Evolutionary conservation across 768 basidiomycete species (phyloP).

Genomic region (Russula sp.): DNA sequence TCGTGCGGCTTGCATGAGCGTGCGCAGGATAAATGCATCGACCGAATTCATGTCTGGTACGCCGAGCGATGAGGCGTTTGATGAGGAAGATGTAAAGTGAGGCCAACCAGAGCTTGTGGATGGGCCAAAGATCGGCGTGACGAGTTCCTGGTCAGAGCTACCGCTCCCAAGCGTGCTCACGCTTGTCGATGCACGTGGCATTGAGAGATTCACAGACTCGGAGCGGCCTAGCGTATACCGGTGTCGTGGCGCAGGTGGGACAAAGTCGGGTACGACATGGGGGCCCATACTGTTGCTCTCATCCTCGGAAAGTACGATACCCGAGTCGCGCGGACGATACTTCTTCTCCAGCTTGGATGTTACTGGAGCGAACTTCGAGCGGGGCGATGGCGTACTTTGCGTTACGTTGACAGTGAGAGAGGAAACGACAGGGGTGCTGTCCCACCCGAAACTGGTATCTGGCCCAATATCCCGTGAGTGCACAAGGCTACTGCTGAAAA

Average conservation of each 20-base stretch:
- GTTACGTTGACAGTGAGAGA: slow-evolving; percentile 40
- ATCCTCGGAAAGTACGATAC: slow-evolving; percentile 57
- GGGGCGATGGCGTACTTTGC: slow-evolving; percentile 53
- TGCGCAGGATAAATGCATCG: slow-evolving; percentile 68
- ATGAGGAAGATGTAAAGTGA: slow-evolving; percentile 37
- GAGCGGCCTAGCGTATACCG: slow-evolving; percentile 27
- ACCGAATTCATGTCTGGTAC: slow-evolving; percentile 31
- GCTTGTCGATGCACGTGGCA: slow-evolving; percentile 58
- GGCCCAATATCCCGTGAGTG: slow-evolving; percentile 17
- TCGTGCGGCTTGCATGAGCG: slow-evolving; percentile 45
- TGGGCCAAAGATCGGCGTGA: slow-evolving; percentile 60
- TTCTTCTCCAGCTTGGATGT: slow-evolving; percentile 41
- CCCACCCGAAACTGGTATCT: slow-evolving; percentile 25
- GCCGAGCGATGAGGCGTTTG: slow-evolving; percentile 37
- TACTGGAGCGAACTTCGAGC: slow-evolving; percentile 33
- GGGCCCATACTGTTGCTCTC: slow-evolving; percentile 33
- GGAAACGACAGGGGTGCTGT: slow-evolving; percentile 12
- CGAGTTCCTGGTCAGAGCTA: slow-evolving; percentile 60
- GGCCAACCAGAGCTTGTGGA: slow-evolving; percentile 61
- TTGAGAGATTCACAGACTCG: slow-evolving; percentile 31
- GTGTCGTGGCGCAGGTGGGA: slow-evolving; percentile 16
- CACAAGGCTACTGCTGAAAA: slow-evolving; percentile 25
- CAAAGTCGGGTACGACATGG: slow-evolving; percentile 1
- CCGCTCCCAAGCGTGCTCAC: slow-evolving; percentile 52
- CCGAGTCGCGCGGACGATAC: slow-evolving; percentile 66